These are phyloP conservation scores for Polygonum maritimum DNA, from an alignment of 148 eudicot genomes.

Conservation along the genomic window DNA sequence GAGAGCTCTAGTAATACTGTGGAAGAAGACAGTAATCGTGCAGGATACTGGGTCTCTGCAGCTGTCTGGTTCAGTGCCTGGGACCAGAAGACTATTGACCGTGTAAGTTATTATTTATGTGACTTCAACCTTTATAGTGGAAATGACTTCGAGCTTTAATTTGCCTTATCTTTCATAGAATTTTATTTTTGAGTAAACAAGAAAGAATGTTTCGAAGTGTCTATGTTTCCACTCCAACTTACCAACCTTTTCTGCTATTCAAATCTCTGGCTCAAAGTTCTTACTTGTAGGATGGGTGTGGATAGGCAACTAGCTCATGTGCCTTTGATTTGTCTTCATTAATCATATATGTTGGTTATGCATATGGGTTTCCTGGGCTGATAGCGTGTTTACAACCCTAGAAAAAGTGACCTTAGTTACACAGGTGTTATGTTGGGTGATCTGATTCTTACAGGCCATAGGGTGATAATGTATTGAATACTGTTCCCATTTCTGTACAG, in stretches of 20 bases:
- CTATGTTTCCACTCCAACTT: neutral
- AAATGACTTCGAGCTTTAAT: neutral
- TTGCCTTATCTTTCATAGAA: neutral
- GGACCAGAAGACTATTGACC: slow-evolving; percentile 83
- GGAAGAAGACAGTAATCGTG: slow-evolving; percentile 53
- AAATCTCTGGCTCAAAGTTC: neutral
- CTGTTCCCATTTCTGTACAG: slow-evolving; percentile 19
- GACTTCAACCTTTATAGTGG: neutral
- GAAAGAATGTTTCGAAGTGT: neutral
- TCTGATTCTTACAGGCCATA: neutral
- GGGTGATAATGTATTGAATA: neutral
- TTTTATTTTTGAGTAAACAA: neutral
- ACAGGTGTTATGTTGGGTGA: neutral
- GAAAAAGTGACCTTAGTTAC: neutral
- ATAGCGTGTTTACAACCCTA: neutral
- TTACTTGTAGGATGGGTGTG: neutral
- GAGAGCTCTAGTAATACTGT: slow-evolving; percentile 28
- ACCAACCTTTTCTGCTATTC: neutral
- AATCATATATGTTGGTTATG: neutral
- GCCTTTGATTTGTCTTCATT: neutral
- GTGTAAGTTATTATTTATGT: slow-evolving; percentile 48
- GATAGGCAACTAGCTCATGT: neutral
- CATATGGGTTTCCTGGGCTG: neutral
- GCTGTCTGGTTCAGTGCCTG: slow-evolving; percentile 86
- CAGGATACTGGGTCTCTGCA: slow-evolving; percentile 91